Conservation (phyloP, 2,329 filamentous ascomycete species). For the Ascochyta rabiei region DNA sequence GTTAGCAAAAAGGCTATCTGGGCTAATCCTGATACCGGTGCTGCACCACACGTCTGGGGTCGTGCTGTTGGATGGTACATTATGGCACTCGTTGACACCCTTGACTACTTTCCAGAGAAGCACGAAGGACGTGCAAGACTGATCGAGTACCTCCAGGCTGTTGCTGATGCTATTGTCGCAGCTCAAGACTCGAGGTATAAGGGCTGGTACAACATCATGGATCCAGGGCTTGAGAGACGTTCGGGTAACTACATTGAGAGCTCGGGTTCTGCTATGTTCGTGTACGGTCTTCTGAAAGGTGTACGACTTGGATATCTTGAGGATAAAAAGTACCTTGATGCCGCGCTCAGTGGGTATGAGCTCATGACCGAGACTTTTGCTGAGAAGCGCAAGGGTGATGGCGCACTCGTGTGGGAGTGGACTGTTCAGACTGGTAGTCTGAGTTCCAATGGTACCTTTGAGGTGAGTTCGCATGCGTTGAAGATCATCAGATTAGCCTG, state of each 20-base stretch:
- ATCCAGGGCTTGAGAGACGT: slow-evolving; percentile 44
- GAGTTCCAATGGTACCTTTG: slow-evolving; percentile 20
- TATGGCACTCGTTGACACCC: slow-evolving; percentile 57
- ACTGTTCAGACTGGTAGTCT: slow-evolving; percentile 20
- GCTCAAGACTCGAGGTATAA: slow-evolving; percentile 43
- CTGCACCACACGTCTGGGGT: slow-evolving; percentile 59
- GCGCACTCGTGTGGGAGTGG: slow-evolving; percentile 16
- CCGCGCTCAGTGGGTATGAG: slow-evolving; percentile 17
- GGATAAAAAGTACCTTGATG: slow-evolving; percentile 12
- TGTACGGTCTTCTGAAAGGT: slow-evolving; percentile 58
- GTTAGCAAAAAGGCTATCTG: slow-evolving; percentile 55
- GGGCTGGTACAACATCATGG: slow-evolving; percentile 65
- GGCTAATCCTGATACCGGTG: slow-evolving; percentile 58
- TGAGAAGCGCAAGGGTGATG: slow-evolving; percentile 11
- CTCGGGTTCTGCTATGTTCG: slow-evolving; percentile 64
- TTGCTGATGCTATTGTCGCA: slow-evolving; percentile 44
- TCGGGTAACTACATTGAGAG: slow-evolving; percentile 66
- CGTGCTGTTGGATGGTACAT: slow-evolving; percentile 61
- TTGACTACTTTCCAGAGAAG: slow-evolving; percentile 42
- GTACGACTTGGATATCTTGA: slow-evolving; percentile 12
- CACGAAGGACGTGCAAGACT: slow-evolving; percentile 31
- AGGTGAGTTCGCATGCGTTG: slow-evolving; percentile 1
- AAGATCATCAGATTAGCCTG: background rate
- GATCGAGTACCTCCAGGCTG: slow-evolving; percentile 24
- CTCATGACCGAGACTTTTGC: slow-evolving; percentile 18